Evolutionary conservation across 2,329 filamentous ascomycete genomes (phyloP), one percentile per base, ranked within the genome.

Genomic region (Aspergillus fumigatus): DNA sequence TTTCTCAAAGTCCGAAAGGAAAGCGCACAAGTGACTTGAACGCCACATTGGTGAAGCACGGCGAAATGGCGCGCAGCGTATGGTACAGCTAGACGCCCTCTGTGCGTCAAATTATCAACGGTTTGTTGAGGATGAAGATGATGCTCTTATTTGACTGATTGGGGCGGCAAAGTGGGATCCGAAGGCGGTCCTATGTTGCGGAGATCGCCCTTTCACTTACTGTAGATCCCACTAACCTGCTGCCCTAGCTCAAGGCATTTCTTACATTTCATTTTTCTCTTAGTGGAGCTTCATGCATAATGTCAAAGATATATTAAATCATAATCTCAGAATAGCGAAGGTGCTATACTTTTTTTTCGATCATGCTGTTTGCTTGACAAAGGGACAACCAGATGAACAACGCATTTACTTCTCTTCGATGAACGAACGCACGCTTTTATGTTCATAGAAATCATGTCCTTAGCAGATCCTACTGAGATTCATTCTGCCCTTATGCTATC

Each of bases 1-100:
- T 69, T 68, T 70, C 66, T 70, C 66, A 65, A 63, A 65, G 59
- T 67, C 64, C 62, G 70, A 73, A 67, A 67, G 68, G 66, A 68
- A 67, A 68, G 61, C 64, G 64, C 65, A 67, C 56, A 62, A 61
- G 67, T 67, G 68, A 73, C 64, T 66, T 70, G 64, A 66, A 67
- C 65, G 65, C 73, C 71, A 74, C 73, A 76, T 75, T 73, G 68
- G 67, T 58, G 59, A 62, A 43, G 49, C 27, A 48, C 25, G 35
- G 26, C 51, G 41, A 27, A 53, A 48, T 52, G 53, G 58, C 45
- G 60, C 60, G 56, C 60, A 60, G 56, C 49, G 56, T 59, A 47
- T 35, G 57, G 25, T 54, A 53, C 40, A 40, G 50, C 29, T 48
- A 21, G 51, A 52, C 51, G 55, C 55, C 47, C 50, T 58, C 52